Conservation (phyloP, 179 eudicot species). For the Dionaea muscipula region DNA sequence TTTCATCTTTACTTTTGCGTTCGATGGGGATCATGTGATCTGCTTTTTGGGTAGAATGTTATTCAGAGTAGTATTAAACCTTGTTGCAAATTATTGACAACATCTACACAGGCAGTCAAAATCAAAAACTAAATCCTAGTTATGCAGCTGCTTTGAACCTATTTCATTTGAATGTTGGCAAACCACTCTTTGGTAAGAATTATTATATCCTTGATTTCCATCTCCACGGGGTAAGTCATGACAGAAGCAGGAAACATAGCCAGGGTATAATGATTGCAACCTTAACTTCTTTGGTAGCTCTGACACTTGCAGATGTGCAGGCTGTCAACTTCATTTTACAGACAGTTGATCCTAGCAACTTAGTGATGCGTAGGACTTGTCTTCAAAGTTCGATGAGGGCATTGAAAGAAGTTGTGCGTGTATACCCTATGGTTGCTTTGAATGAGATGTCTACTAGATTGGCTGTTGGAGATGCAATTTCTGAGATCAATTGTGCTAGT, state of each 20-base stretch:
- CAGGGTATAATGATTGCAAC: not conserved
- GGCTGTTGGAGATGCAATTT: constrained; percentile 96
- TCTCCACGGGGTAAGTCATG: too few relatives aligned
- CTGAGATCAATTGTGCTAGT: constrained; percentile 51
- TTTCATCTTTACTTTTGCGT: too few relatives aligned
- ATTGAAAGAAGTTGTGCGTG: constrained; percentile 67
- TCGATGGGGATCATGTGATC: too few relatives aligned
- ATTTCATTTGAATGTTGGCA: too few relatives aligned
- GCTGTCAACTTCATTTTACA: constrained; percentile 74
- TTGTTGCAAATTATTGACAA: too few relatives aligned
- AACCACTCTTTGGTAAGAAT: too few relatives aligned
- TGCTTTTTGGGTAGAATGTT: too few relatives aligned
- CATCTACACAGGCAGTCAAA: too few relatives aligned
- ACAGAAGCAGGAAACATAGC: not conserved
- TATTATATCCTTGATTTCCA: too few relatives aligned
- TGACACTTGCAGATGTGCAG: constrained; percentile 81
- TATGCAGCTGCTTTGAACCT: too few relatives aligned
- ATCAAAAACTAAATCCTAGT: too few relatives aligned
- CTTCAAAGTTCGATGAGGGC: constrained; percentile 70
- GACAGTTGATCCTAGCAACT: constrained; percentile 86
- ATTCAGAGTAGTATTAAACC: too few relatives aligned
- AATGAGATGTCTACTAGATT: constrained; percentile 65
- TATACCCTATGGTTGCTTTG: constrained; percentile 82
- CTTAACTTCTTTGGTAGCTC: constrained; percentile 15
- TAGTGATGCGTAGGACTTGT: constrained; percentile 81